phyloP scores from a whole-genome alignment of 2,329 filamentous ascomycete species.

The Colletotrichum lentis region DNA sequence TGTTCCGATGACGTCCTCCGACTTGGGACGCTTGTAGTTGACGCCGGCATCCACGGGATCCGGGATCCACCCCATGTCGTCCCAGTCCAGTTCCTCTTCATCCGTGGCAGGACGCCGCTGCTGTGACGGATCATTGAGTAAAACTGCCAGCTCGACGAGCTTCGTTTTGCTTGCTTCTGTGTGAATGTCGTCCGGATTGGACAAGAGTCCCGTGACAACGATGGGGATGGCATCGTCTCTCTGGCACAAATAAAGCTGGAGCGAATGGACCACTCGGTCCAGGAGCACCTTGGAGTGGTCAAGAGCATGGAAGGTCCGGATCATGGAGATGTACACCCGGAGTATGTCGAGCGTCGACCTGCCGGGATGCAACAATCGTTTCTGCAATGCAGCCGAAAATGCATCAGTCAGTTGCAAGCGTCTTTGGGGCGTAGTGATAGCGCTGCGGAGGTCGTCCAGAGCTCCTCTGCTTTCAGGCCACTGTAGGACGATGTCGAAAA shows the following conservation, averaged over 20 bases:
- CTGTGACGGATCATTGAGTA: slow-evolving; percentile 70
- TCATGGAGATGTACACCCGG: slow-evolving; percentile 80
- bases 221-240: slow-evolving; percentile 81
- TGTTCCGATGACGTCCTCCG: slow-evolving; percentile 90
- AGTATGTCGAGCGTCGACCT: slow-evolving; percentile 79
- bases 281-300: slow-evolving; percentile 81
- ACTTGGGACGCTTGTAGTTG: slow-evolving; percentile 88
- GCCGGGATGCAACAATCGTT: slow-evolving; percentile 76
- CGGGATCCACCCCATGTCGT: slow-evolving; percentile 92
- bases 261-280: slow-evolving; percentile 74
- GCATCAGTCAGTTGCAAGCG: slow-evolving; percentile 74
- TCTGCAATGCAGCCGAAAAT: slow-evolving; percentile 72
- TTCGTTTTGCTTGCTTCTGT: slow-evolving; percentile 55
- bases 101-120: slow-evolving; percentile 61
- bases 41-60: slow-evolving; percentile 92
- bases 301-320: slow-evolving; percentile 76
- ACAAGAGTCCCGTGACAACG: slow-evolving; percentile 77
- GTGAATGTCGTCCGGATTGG: slow-evolving; percentile 62
- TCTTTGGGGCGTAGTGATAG: slow-evolving; percentile 72
- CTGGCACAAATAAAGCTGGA: slow-evolving; percentile 79
- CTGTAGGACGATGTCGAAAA: slow-evolving; percentile 80
- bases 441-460: slow-evolving; percentile 76
- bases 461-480: slow-evolving; percentile 78
- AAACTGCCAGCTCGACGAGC: slow-evolving; percentile 71
- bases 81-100: slow-evolving; percentile 82